Evolutionary conservation across 768 basidiomycete species (phyloP), one percentile per base, ranked within the genome.

Genomic region (Lactarius tabidus): DNA sequence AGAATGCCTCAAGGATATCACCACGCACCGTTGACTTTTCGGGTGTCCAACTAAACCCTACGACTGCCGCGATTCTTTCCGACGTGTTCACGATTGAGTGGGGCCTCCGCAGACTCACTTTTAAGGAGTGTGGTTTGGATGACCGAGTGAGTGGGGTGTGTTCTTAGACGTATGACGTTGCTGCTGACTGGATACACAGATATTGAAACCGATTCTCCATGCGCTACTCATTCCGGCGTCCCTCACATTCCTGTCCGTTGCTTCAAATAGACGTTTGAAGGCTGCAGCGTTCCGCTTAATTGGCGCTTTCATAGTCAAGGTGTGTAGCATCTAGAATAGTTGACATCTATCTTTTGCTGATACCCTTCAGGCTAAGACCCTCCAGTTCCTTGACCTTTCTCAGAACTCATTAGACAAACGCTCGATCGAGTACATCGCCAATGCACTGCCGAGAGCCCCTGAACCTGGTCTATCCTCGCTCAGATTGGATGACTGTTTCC

Each of bases 81-180:
- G 96, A 98, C 75, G 86, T 97, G 17, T 86, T 98, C 68, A 85
- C 86, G 9, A 88, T 97, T 63, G 93, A 98, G 75, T 98, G 95
- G 91, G 95, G 95, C 0, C 78, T 97, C 23, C 81, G 89, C 31
- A 95, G 93, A 71, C 79, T 96, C 26, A 87, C 90, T 0, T 82
- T 97, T 61, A 85, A 91, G 48, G 90, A 91, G 73, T 98, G 95
- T 71, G 87, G 95, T 69, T 75, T 98, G 26, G 93, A 95, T 68
- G 90, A 93, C 59, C 81, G 82, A 64, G 94, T 94, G 71, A 63
- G 84, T 76, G 6, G 62, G 26, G 39, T 14, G 26, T 31, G 7
- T 15, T 39, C 6, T 38, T 23, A 33, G 29, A 36, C 45, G 45
- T 48, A 28, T 36, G 3, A 29, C 12, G 38, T 9, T 60, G 54